Percentiles rank a stretch among this genome's conserved stretches.
These are phyloP conservation scores for Cladobotryum protrusum DNA, from an alignment of 2,329 filamentous ascomycete genomes.

Conservation along the genomic window DNA sequence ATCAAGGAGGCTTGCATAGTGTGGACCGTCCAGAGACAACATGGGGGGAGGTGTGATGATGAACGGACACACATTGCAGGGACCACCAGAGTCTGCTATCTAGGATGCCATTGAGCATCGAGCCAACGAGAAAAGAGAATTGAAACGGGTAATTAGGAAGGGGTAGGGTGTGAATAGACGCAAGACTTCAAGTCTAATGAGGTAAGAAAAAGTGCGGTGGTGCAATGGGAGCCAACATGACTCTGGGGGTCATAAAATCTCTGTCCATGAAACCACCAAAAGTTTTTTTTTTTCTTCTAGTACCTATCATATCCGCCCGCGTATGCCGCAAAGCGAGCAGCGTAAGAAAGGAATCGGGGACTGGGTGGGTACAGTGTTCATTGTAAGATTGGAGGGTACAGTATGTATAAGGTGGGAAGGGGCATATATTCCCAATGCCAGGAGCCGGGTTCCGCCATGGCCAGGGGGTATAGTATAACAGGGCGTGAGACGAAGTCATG, in stretches of 20 bases:
- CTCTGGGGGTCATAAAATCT: constrained; percentile 2
- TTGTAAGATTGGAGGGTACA: constrained; percentile 7
- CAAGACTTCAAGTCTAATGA: constrained; percentile 5
- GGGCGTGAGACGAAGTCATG: constrained; percentile 8
- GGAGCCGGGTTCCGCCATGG: not conserved
- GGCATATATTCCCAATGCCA: not conserved
- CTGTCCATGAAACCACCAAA: constrained; percentile 6
- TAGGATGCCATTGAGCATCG: constrained; percentile 4
- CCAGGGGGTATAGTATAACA: constrained; percentile 1
- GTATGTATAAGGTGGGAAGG: constrained; percentile 8
- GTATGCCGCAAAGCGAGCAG: constrained; percentile 7
- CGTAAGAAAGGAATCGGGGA: not conserved
- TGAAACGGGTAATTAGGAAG: constrained; percentile 8
- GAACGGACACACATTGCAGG: constrained; percentile 13
- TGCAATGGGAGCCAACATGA: constrained; percentile 8
- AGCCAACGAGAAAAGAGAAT: constrained; percentile 13
- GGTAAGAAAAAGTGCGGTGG: constrained; percentile 5
- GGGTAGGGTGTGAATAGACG: constrained; percentile 20
- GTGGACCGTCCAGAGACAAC: constrained; percentile 26
- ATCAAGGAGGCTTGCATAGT: constrained; percentile 29
- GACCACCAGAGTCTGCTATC: not conserved
- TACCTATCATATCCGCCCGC: not conserved
- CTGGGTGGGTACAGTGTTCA: constrained; percentile 4
- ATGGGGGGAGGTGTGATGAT: constrained; percentile 17
- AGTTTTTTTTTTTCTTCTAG: not conserved